Evolutionary conservation across 2,329 filamentous ascomycete genomes (phyloP), one percentile per base, ranked within the genome.

Genomic region (Sclerotinia borealis): DNA sequence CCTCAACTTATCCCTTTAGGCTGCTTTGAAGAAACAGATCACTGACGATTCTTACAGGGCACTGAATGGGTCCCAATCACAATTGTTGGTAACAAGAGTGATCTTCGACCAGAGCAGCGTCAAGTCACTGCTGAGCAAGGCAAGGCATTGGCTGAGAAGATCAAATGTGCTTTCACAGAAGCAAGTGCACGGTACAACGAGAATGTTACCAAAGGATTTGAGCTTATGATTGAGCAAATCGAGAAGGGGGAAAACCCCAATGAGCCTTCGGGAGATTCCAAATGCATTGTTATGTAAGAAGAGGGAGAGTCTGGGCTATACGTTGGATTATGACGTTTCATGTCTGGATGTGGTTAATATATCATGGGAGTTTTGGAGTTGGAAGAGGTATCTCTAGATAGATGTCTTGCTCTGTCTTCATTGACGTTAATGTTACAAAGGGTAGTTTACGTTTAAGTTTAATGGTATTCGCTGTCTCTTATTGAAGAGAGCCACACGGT

Each of bases 1-100:
- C 41, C 22, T 61, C 54, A 37, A 17, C 22, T 47, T 17, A 34
- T 52, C 17, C 27, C 27, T n/a, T 10, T 3, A 1, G 11, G 37
- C 43, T 58, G 62, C 65, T 54, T 65, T 65, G 52, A 62, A 34
- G 43, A 58, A 37, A 6, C 19, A 36, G 31, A 7, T 22, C 39
- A 31, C 48, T 62, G 19, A 62, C 50, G 22, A 11, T 29, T 48
- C 63, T n/a, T 25, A 50, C 69, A 96, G 91, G 95, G 95, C 69
- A 90, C 92, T 64, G 93, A 97, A 71, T 90, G 89, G 76, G 92
- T 97, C 59, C 95, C 95, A 11, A 88, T 98, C 71, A 91, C 96
- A 71, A 89, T 99, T 66, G 93, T 99, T 61, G 95, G 92, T 71
- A 99, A 99, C 82, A 99, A 99, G 81, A 93, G 89, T 75, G 95